Percentiles rank a stretch among this genome's conserved stretches.
Evolutionary conservation across 768 basidiomycete species (phyloP).

Genomic region (Suillus fuscotomentosus): DNA sequence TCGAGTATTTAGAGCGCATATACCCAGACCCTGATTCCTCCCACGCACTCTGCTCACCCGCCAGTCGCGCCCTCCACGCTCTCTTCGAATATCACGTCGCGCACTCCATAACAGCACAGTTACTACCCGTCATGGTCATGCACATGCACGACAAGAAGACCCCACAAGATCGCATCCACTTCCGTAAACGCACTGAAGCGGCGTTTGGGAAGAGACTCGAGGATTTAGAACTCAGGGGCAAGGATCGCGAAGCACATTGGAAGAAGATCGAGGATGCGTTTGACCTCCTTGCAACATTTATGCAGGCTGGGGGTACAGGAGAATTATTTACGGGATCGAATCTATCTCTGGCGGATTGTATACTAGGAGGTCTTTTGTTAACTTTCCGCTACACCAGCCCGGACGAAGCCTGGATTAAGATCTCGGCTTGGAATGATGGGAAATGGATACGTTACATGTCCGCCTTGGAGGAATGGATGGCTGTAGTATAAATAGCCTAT

Average conservation of each 20-base stretch:
- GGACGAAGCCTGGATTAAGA: slow-evolving; percentile 23
- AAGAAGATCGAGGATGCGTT: slow-evolving; percentile 20
- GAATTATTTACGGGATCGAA: slow-evolving; percentile 21
- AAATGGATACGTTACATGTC: slow-evolving; percentile 25
- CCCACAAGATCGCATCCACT: slow-evolving; percentile 15
- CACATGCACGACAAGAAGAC: slow-evolving; percentile 22
- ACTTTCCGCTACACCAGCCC: slow-evolving; percentile 23
- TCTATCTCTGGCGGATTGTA: slow-evolving; percentile 27
- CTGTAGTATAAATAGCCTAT: neutral
- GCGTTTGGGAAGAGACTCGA: slow-evolving; percentile 9
- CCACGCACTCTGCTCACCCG: slow-evolving; percentile 15
- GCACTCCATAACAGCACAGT: slow-evolving; percentile 12
- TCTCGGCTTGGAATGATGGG: slow-evolving; percentile 26
- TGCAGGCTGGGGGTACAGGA: slow-evolving; percentile 8
- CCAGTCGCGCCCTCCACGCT: slow-evolving; percentile 22
- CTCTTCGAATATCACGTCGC: slow-evolving; percentile 20
- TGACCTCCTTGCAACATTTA: slow-evolving; percentile 4
- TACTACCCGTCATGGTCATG: slow-evolving; percentile 20
- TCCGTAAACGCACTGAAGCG: slow-evolving; percentile 17
- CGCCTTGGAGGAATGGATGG: slow-evolving; percentile 19
- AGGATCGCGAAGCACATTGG: slow-evolving; percentile 21
- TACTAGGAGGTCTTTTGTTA: slow-evolving; percentile 23
- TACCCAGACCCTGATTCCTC: slow-evolving; percentile 17
- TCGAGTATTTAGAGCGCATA: slow-evolving; percentile 35
- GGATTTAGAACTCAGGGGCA: slow-evolving; percentile 14